Conservation (phyloP, 2,329 filamentous ascomycete genomes). For the Apiospora rasikravindrae region DNA sequence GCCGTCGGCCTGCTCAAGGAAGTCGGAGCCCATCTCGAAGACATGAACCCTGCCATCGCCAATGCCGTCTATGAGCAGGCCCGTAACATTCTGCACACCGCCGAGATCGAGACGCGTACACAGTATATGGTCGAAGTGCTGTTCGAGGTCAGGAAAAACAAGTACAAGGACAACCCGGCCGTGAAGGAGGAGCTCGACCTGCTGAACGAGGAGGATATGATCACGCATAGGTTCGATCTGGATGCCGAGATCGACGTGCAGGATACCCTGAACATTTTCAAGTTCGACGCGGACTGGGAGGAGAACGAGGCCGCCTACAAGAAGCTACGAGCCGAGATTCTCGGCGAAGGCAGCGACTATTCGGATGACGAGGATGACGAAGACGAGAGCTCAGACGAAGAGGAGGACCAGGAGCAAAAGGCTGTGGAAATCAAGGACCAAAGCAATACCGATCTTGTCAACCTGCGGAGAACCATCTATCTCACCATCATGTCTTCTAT, state of each 20-base stretch:
- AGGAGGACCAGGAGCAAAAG: constrained; percentile 78
- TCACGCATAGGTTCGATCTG: constrained; percentile 84
- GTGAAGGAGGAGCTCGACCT: constrained; percentile 92
- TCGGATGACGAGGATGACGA: constrained; percentile 70
- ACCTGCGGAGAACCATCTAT: constrained; percentile 92
- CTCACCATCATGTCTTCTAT: constrained; percentile 97
- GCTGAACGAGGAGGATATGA: constrained; percentile 97
- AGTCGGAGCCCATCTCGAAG: constrained; percentile 91
- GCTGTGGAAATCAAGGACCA: constrained; percentile 97
- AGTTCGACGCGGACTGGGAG: constrained; percentile 88
- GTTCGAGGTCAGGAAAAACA: constrained; percentile 95
- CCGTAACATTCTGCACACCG: constrained; percentile 92
- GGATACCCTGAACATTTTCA: constrained; percentile 93
- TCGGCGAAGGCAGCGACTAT: constrained; percentile 89
- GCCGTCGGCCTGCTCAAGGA: constrained; percentile 92
- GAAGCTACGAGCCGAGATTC: constrained; percentile 88
- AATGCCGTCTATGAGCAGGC: constrained; percentile 95
- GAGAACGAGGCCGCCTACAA: constrained; percentile 90
- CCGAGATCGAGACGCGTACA: constrained; percentile 96
- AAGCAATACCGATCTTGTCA: constrained; percentile 94
- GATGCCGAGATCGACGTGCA: constrained; percentile 86
- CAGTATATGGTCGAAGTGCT: constrained; percentile 99
- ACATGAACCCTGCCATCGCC: constrained; percentile 89
- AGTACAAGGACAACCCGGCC: constrained; percentile 92
- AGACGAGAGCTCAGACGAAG: constrained; percentile 72